Evolutionary conservation across 2,329 filamentous ascomycete species (phyloP).

Genomic region (Exophiala sp.): DNA sequence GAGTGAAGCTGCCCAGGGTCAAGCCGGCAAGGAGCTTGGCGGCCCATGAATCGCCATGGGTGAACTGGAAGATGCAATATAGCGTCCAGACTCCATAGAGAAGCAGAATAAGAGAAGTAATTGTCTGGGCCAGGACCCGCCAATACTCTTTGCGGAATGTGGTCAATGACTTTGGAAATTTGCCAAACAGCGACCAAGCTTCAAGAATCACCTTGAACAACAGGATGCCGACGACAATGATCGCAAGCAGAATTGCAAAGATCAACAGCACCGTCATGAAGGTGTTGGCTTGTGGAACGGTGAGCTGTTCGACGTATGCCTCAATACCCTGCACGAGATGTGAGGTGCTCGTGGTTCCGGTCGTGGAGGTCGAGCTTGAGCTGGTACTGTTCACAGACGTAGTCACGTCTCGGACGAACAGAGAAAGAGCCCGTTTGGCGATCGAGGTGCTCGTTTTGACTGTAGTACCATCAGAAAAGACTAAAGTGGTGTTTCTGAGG

Average conservation of each 20-base stretch:
- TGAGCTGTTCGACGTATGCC: slow-evolving; percentile 76
- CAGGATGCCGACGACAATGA: slow-evolving; percentile 79
- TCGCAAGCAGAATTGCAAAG: slow-evolving; percentile 80
- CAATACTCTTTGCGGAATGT: slow-evolving; percentile 96
- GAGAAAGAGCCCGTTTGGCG: slow-evolving; percentile 56
- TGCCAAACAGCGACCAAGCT: slow-evolving; percentile 83
- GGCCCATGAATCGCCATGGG: slow-evolving; percentile 87
- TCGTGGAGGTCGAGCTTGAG: slow-evolving; percentile 27
- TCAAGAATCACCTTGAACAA: slow-evolving; percentile 90
- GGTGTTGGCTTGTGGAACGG: slow-evolving; percentile 81
- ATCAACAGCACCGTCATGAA: slow-evolving; percentile 94
- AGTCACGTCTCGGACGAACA: slow-evolving; percentile 53
- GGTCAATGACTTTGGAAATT: slow-evolving; percentile 72
- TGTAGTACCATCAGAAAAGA: slow-evolving; percentile 62
- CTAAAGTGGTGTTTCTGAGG: slow-evolving; percentile 71
- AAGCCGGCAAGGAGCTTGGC: slow-evolving; percentile 79
- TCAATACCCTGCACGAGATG: slow-evolving; percentile 70
- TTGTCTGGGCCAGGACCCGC: slow-evolving; percentile 82
- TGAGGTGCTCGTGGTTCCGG: slow-evolving; percentile 44
- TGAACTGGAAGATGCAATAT: slow-evolving; percentile 96
- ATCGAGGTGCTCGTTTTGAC: slow-evolving; percentile 39
- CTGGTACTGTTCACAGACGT: slow-evolving; percentile 37
- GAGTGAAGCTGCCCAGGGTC: slow-evolving; percentile 77
- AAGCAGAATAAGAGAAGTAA: slow-evolving; percentile 84
- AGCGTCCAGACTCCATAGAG: slow-evolving; percentile 94